A percentile compares a stretch with the other conserved stretches of the same genome.
These are phyloP conservation scores for Agrocybe praecox DNA, from an alignment of 768 basidiomycete species.

Conservation along the genomic window DNA sequence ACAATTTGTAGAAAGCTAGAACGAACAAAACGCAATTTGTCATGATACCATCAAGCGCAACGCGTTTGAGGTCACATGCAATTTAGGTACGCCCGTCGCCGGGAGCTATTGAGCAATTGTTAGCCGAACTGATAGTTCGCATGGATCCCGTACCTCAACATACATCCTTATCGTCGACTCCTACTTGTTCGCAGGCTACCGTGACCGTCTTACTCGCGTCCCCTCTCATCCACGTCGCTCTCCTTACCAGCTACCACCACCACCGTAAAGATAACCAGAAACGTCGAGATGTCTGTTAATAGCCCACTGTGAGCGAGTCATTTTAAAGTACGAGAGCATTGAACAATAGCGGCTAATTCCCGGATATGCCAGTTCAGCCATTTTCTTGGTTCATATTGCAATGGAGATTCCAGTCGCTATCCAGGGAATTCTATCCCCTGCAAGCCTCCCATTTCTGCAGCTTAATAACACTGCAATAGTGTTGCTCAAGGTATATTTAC, in stretches of 20 bases:
- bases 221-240: not conserved
- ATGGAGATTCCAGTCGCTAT: constrained; percentile 78
- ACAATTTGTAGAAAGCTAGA: too few relatives aligned
- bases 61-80: too few relatives aligned
- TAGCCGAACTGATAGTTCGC: too few relatives aligned
- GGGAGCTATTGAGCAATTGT: too few relatives aligned
- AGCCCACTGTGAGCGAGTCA: not conserved
- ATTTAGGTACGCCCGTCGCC: too few relatives aligned
- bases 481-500: constrained; percentile 63
- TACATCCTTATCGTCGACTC: too few relatives aligned
- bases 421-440: constrained; percentile 71
- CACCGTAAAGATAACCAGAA: not conserved
- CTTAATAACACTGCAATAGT: constrained; percentile 83
- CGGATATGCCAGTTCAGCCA: constrained; percentile 34
- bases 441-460: constrained; percentile 71
- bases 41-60: too few relatives aligned
- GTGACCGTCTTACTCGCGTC: not conserved
- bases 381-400: constrained; percentile 81
- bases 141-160: too few relatives aligned
- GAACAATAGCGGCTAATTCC: not conserved
- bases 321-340: not conserved
- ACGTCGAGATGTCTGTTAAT: not conserved
- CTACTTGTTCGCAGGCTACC: not conserved
- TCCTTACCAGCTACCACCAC: not conserved
- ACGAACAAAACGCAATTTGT: too few relatives aligned